Base-by-base conservation (phyloP, 345 rosid species). In the Clarkia xantiana region DNA sequence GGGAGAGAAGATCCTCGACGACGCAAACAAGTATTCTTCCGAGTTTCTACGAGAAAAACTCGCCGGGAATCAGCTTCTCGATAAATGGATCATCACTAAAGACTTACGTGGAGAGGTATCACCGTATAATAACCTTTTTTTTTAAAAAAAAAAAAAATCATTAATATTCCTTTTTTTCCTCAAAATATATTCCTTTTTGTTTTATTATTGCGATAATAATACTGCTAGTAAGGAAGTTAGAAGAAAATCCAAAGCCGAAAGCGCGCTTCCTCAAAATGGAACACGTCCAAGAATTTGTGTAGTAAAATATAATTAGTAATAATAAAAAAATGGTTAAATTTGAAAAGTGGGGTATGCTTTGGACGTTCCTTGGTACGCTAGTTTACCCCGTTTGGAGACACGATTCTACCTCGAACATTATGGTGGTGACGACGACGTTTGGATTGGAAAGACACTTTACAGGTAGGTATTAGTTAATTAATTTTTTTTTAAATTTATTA, bases 401-500 rank as follows among this genome's bases (percentile, higher is more conserved):
- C 75, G 99, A 68, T 78, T 80, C 66, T 93, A 71, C 64, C 63
- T 93, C 6, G 96, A 84, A 49, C 99, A 93, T 18, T 93, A 93
- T 29, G 96, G 98, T 38, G 98, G 99, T 3, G 72, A 76, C 64
- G 77, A 74, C 52, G 99, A 93, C 59, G 81, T 80, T 7, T 93
- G 99, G 99, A 93, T 93, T 53, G 99, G 96, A 59, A 87, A 93
- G 67, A 87, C 96, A 15, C 76, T 84, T 54, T 93, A 93, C 65
- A 87, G 99, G 99, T n/a, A 87, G 99, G 99, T 81, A 42, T 4
- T 42, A 42, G 14, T 20, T 22, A 4, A 8, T 0, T 8, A 16
- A 18, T 3, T 59, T 4, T 44, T 23, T 51, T 20, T 22, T 23
- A n/a, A 22, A n/a, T n/a, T n/a, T n/a, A n/a, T n/a, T n/a, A n/a